Evolutionary conservation across 768 basidiomycete species (phyloP), one percentile per base, ranked within the genome.

Genomic region (Tylopilus cervinicoccineus): DNA sequence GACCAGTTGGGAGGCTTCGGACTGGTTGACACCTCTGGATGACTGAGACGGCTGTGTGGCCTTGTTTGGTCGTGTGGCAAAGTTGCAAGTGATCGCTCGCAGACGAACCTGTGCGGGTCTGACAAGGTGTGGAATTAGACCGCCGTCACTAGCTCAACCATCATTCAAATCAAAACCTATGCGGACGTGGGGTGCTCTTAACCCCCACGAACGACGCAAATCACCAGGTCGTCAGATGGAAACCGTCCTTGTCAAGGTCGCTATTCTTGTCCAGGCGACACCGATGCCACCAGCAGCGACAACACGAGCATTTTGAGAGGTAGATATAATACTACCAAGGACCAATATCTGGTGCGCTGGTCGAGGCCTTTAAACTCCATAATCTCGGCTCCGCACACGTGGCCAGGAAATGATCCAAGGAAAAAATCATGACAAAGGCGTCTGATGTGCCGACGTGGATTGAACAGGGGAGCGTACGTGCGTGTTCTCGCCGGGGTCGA

Each of bases 41-140:
- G 66, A 64, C 64, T 66, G 62, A 57, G 65, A 51, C 52, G 43
- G 20, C 28, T 55, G 53, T 64, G 45, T 67, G 60, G 53, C 31
- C 28, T 53, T 67, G 53, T 67, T 69, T 67, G 62, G 31, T 2
- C 6, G 19, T 63, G 65, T 66, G 65, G 65, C 65, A 57, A 36
- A 39, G 31, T 27, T 26, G 47, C 41, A 10, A 31, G 5, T n/a
- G 14, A 13, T 16, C 13, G 8, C 28, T 33, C 45, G 33, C 26
- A 29, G 11, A 28, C 23, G 17, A 50, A 37, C 50, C 38, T 22
- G 49, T 43, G 36, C 34, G 13, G n/a, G n/a, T n/a, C n/a, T n/a
- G n/a, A n/a, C n/a, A 38, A 22, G 14, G 8, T 14, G 22, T n/a
- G 33, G 45, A 48, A 28, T 24, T 36, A 16, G 47, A 29, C 11